Percentiles rank a stretch among this genome's conserved stretches.
These are phyloP conservation scores for Fusarium albosuccineum DNA, from an alignment of 2,329 filamentous ascomycete species.

Conservation along the genomic window DNA sequence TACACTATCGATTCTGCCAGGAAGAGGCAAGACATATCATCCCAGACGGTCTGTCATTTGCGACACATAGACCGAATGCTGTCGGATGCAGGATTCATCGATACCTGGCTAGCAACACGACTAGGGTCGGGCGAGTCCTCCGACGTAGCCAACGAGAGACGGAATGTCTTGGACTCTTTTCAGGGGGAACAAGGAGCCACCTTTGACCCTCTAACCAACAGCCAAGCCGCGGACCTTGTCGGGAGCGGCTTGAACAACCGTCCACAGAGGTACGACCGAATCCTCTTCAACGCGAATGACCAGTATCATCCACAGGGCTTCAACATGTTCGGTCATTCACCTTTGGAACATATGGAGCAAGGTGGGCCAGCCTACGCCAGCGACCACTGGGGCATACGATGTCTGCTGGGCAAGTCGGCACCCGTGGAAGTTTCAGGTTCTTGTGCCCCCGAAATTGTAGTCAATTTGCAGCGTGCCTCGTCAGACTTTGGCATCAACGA, in stretches of 20 bases:
- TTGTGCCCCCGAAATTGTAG: conserved; percentile 14
- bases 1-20: conserved; percentile 67
- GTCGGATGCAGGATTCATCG: conserved; percentile 60
- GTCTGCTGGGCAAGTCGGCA: conserved; percentile 50
- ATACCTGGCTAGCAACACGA: conserved; percentile 64
- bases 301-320: conserved; percentile 58
- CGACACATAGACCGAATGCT: conserved; percentile 62
- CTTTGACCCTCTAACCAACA: conserved; percentile 71
- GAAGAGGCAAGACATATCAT: conserved; percentile 65
- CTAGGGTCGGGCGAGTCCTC: conserved; percentile 59
- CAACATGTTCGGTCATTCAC: conserved; percentile 66
- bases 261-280: conserved; percentile 75
- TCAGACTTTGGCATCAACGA: conserved; percentile 48
- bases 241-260: conserved; percentile 62
- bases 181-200: conserved; percentile 75
- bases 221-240: conserved; percentile 65
- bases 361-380: conserved; percentile 55
- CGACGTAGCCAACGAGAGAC: conserved; percentile 36
- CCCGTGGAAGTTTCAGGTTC: conserved; percentile 4
- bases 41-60: conserved; percentile 59
- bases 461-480: conserved; percentile 51
- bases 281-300: conserved; percentile 62
- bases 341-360: conserved; percentile 5
- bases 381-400: conserved; percentile 71
- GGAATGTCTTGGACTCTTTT: conserved; percentile 53